Percentiles rank a stretch among this genome's conserved stretches.
phyloP scores from a whole-genome alignment of 1,284 basidiomycete genomes.

The Boletellus sp. region DNA sequence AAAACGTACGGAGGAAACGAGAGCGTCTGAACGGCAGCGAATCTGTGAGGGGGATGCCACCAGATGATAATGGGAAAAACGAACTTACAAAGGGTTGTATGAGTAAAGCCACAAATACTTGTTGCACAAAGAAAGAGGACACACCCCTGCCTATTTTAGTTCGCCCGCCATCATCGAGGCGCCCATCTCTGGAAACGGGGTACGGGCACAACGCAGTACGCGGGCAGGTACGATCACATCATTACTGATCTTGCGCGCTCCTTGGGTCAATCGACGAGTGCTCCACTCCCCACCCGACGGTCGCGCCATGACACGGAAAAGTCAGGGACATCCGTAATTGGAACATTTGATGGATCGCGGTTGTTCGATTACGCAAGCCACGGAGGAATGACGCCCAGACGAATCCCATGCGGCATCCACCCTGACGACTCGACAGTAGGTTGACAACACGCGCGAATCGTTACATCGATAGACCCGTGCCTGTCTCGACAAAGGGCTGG shows the following conservation, averaged over 20 bases:
- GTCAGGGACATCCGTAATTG: slow-evolving; percentile 8
- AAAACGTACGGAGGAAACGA: not conserved
- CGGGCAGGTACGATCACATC: slow-evolving; percentile 19
- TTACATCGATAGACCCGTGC: not conserved
- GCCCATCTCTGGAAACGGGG: slow-evolving; percentile 12
- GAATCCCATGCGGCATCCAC: slow-evolving; percentile 11
- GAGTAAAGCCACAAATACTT: slow-evolving; percentile 5
- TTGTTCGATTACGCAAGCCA: slow-evolving; percentile 6
- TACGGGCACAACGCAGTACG: slow-evolving; percentile 4
- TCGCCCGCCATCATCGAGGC: not conserved
- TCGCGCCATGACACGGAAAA: slow-evolving; percentile 6
- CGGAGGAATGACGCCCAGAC: slow-evolving; percentile 13
- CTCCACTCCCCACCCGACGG: slow-evolving; percentile 2
- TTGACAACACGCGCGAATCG: not conserved
- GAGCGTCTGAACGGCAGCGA: not conserved
- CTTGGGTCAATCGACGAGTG: slow-evolving; percentile 3
- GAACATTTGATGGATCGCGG: slow-evolving; percentile 16
- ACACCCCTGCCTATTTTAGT: slow-evolving; percentile 17
- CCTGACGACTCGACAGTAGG: slow-evolving; percentile 1
- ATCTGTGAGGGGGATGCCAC: not conserved
- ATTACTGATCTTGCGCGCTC: slow-evolving; percentile 2
- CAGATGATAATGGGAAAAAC: not conserved
- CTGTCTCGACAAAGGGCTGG: not conserved
- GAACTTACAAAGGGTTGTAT: not conserved
- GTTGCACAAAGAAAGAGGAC: not conserved